Evolutionary conservation across 148 eudicot species (phyloP), one percentile per base, ranked within the genome.

Genomic region (Polygonum aviculare): DNA sequence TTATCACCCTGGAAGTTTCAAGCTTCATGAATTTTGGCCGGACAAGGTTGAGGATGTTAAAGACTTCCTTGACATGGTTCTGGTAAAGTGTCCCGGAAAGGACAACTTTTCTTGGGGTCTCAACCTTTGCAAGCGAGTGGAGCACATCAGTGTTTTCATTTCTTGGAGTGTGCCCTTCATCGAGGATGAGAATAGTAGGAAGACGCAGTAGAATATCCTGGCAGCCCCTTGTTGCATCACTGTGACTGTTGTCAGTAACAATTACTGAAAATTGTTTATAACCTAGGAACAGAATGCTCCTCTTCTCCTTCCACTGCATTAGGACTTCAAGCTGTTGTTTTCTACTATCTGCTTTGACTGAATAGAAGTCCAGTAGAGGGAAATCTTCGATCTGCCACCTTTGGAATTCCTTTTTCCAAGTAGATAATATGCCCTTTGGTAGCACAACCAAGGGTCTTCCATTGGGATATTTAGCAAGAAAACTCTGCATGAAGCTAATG

Each of bases 61-160:
- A 94, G 26, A 92, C 97, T 69, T 94, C 97, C 63, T 83, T 88
- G n/a, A 94, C 97, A 48, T 94, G 97, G 77, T 94, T 94, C 49
- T 94, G 98, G 70, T 92, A 94, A n/a, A 94, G 86, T 0, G 98
- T 94, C 15, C 98, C 98, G 3, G 98, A 94, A 39, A 94, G 87
- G 12, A 94, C 98, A n/a, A 94, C 96, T 62, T 94, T 94, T 74
- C 97, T 80, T 10, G 92, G 90, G 44, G 97, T 94, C 81, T 86
- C 89, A 10, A 94, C 89, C 69, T 88, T 86, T 16, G 89, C 84
- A 69, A 94, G 90, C 14, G 95, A 85, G 78, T 86, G 85, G 52
- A 94, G 72, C 35, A 90, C 84, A 76, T 94, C 92, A 22, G 98
- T 94, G 48, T 94, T 81, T 76, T 90, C 91, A 74, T 92, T 94